Evolutionary conservation across 257 asterid species (phyloP).

Genomic region (Rubia yunnanensis): DNA sequence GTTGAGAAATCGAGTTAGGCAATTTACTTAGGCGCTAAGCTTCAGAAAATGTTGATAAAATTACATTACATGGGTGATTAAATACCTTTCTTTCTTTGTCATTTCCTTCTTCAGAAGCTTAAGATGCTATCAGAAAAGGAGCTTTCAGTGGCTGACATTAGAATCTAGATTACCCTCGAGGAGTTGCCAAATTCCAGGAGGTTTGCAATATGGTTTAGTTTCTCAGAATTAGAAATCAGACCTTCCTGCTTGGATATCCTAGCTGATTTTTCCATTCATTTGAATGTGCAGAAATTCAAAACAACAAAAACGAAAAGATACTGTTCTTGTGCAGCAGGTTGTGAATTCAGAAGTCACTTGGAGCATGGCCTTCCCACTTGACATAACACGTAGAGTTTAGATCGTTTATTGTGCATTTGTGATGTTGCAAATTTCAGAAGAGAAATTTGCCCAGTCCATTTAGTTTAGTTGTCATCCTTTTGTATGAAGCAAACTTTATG

Average conservation of each 20-base stretch:
- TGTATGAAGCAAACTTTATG: neutral
- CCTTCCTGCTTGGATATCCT: too few species aligned
- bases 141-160: slow-evolving; percentile 30
- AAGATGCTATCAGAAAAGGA: slow-evolving; percentile 64
- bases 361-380: neutral
- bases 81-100: neutral
- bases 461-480: too few species aligned
- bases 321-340: neutral
- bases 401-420: neutral
- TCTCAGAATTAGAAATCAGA: neutral
- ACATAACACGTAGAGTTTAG: neutral
- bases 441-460: neutral
- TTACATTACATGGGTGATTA: neutral
- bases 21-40: neutral
- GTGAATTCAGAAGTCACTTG: neutral
- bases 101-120: slow-evolving; percentile 58
- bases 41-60: neutral
- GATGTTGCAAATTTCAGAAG: neutral
- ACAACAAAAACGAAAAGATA: neutral
- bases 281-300: slow-evolving; percentile 3
- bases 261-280: neutral
- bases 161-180: slow-evolving; percentile 22
- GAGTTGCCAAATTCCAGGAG: slow-evolving; percentile 15
- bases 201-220: too few species aligned
- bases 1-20: neutral